phyloP scores from a whole-genome alignment of 2,329 filamentous ascomycete species.

The Fusarium citri region DNA sequence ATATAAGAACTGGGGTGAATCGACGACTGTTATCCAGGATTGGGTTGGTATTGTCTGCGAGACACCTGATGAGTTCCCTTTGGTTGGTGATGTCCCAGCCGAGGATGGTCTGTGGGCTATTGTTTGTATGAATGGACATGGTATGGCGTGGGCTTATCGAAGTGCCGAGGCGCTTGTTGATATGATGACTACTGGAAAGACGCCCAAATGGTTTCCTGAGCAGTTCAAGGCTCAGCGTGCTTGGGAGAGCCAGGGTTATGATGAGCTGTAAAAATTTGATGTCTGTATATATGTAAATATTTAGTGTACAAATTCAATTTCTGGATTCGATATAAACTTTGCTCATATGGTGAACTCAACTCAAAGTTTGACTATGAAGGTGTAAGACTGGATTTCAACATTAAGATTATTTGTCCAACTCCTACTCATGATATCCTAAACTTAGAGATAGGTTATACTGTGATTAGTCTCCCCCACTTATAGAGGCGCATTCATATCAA shows the following conservation, averaged over 20 bases:
- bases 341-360: not conserved
- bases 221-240: conserved; percentile 26
- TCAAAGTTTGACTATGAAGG: no score
- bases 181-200: conserved; percentile 30
- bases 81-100: conserved; percentile 23
- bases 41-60: conserved; percentile 27
- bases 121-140: conserved; percentile 27
- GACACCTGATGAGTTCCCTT: conserved; percentile 15
- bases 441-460: accelerated
- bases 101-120: conserved; percentile 31
- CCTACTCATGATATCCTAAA: not conserved
- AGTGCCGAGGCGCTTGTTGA: conserved; percentile 30
- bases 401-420: not conserved
- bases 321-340: not conserved
- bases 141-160: conserved; percentile 30
- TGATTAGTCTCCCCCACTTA: accelerated
- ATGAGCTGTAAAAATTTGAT: conserved; percentile 1
- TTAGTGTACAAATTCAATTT: not conserved
- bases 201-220: conserved; percentile 26
- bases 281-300: no score
- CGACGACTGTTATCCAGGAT: conserved; percentile 18
- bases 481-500: conserved; percentile 15
- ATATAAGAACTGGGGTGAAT: conserved; percentile 23
- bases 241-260: conserved; percentile 5
- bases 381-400: not conserved